Evolutionary conservation across 129 eudicot genomes (phyloP).

Genomic region (Gnaphalium uliginosum): DNA sequence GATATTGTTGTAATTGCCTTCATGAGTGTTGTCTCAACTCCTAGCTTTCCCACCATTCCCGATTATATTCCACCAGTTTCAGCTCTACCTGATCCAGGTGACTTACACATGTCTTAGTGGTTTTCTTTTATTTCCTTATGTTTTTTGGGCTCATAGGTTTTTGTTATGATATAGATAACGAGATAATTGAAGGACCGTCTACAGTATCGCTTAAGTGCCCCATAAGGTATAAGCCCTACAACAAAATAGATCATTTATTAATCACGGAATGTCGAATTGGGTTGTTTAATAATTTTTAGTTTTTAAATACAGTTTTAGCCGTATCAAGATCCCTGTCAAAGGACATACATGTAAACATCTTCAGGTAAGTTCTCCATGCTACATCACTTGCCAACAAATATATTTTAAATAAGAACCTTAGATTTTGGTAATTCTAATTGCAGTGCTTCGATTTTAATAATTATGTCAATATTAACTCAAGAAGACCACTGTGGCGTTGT

Average conservation of each 20-base stretch:
- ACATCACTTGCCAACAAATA: neutral
- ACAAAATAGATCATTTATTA: neutral
- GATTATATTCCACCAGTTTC: conserved; percentile 61
- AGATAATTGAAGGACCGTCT: conserved; percentile 79
- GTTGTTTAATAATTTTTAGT: conserved; percentile 7
- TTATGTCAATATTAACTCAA: conserved; percentile 67
- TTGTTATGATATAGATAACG: conserved; percentile 54
- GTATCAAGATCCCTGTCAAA: conserved; percentile 75
- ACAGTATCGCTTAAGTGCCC: conserved; percentile 82
- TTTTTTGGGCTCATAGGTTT: conserved; percentile 6
- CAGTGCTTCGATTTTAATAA: conserved; percentile 85
- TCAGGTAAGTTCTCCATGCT: conserved; percentile 53
- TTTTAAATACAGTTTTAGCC: conserved; percentile 49
- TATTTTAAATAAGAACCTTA: neutral
- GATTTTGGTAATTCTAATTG: conserved; percentile 7
- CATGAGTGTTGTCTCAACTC: conserved; percentile 51
- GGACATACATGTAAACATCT: conserved; percentile 83
- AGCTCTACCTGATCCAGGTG: conserved; percentile 59
- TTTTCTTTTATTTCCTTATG: conserved; percentile 1
- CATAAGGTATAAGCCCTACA: conserved; percentile 55
- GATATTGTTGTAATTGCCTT: conserved; percentile 58
- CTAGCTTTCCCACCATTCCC: conserved; percentile 41
- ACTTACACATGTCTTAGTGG: neutral
- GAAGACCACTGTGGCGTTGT: conserved; percentile 91
- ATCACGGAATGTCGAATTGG: neutral